Evolutionary conservation across 23 red algal species (phyloP), one percentile per base, ranked within the genome.

Genomic region (Gracilariopsis chorda): DNA sequence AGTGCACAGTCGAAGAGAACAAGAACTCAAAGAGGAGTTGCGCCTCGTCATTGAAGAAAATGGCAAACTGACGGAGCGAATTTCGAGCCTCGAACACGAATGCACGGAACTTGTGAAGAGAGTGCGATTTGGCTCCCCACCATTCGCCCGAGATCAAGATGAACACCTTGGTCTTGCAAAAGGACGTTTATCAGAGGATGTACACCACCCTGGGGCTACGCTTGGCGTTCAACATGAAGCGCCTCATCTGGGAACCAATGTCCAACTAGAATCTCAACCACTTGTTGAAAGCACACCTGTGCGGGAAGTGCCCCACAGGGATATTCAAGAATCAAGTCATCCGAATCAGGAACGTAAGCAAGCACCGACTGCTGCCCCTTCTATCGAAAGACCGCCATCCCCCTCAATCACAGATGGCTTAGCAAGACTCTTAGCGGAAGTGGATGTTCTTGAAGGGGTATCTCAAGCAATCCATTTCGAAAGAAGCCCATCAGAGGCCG

Each of bases 21-120:
- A 58, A 19, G 78, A 83, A 55, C 59, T 83, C 20, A 83, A 55
- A 65, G 78, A 83, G 13, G 78, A 83, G 13, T 29, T 83, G 53
- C 53, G 51, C 53, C 59, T 83, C 19, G 78, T 83, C 19, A 63
- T 83, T 21, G 78, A 83, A 29, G 78, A 83, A 55, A 83, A 83
- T 12, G 49, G 59, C 47, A 59, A 63, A 9, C 55, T 83, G 55
- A 63, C 78, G 34, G 78, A 83, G 78, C 53, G 78, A 21, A 65
- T 83, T 17, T 63, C 78, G 55, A 61, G 53, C 29, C 59, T 83
- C 17, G 78, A 83, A 61, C 59, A 41, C 14, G 78, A 83, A 32
- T 83, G 78, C 27, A 46, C 59, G 47, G 78, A 83, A 46, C 59
- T 83, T 42, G 53, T 63, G 59, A 83, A 63, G 59, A 83, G 52